Evolutionary conservation across 2,329 filamentous ascomycete species (phyloP).

Genomic region (Mycosphaerella sp.): DNA sequence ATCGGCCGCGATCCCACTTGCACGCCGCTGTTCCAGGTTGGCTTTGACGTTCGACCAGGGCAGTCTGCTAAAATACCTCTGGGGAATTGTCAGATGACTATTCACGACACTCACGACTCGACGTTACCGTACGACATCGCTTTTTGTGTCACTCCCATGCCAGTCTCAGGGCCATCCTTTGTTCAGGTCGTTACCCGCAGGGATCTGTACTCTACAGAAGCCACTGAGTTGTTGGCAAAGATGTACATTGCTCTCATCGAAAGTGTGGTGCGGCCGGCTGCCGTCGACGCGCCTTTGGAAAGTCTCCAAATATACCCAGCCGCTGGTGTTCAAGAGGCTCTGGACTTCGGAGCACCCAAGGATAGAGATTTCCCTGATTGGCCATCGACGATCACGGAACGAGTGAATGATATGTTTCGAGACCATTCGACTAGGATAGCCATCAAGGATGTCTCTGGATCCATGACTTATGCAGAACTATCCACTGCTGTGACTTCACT

Average conservation of each 20-base stretch:
- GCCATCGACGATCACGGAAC: constrained; percentile 15
- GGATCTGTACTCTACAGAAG: constrained; percentile 18
- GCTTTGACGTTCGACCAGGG: constrained; percentile 29
- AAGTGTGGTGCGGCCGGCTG: constrained; percentile 3
- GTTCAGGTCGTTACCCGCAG: constrained; percentile 13
- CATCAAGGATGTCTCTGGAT: constrained; percentile 6
- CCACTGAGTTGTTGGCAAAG: constrained; percentile 12
- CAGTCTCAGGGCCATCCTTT: constrained; percentile 12
- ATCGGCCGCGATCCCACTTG: constrained; percentile 24
- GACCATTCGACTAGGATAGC: constrained; percentile 1
- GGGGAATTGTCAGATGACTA: constrained; percentile 13
- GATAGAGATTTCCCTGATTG: constrained; percentile 2
- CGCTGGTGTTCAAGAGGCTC: constrained; percentile 7
- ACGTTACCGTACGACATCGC: constrained; percentile 15
- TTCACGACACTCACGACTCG: constrained; percentile 10
- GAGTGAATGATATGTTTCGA: constrained; percentile 8
- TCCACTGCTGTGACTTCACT: constrained; percentile 1
- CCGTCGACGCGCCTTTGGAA: constrained; percentile 1
- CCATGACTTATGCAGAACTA: constrained; percentile 16
- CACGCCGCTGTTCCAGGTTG: constrained; percentile 36
- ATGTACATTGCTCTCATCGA: constrained; percentile 16
- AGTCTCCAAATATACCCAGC: constrained; percentile 11
- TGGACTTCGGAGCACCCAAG: constrained; percentile 9
- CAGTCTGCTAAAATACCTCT: constrained; percentile 11
- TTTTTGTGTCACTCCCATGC: constrained; percentile 17